A percentile compares a stretch with the other conserved stretches of the same genome.
phyloP scores from a whole-genome alignment of 148 eudicot genomes.

The Fagopyrum esculentum region DNA sequence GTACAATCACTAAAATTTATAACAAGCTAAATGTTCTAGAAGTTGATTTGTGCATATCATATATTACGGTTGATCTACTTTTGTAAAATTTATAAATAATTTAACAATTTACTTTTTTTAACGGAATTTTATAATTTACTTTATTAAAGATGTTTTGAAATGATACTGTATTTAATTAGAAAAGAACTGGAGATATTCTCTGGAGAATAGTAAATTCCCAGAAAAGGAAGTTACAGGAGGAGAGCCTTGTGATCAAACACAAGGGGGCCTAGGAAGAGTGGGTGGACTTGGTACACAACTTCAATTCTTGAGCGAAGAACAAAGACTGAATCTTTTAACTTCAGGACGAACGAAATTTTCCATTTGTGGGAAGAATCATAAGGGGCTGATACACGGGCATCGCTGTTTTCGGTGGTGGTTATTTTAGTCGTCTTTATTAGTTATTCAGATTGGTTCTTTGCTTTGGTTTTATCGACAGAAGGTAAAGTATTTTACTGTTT shows the following conservation, averaged over 20 bases:
- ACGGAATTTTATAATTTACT: neutral
- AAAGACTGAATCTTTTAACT: conserved; percentile 10
- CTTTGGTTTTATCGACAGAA: conserved; percentile 16
- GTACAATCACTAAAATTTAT: no score
- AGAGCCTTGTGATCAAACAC: conserved; percentile 5
- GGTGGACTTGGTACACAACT: conserved; percentile 1
- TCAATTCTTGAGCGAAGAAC: neutral
- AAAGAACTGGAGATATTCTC: conserved; percentile 6
- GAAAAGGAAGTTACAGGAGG: neutral
- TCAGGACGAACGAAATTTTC: neutral
- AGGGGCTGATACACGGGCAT: conserved; percentile 11
- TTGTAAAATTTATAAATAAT: no score
- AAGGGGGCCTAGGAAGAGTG: conserved; percentile 6
- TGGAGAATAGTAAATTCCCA: neutral
- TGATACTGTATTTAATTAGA: neutral
- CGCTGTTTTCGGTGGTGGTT: conserved; percentile 5
- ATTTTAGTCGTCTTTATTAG: neutral
- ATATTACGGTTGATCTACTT: no score
- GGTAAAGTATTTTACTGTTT: conserved; percentile 15
- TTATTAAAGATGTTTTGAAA: neutral
- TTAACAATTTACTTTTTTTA: no score
- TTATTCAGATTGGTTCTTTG: conserved; percentile 14
- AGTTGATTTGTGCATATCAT: no score
- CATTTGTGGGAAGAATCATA: neutral
- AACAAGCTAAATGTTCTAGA: no score